Conservation (phyloP, 345 rosid species). For the Leavenworthia alabamica region DNA sequence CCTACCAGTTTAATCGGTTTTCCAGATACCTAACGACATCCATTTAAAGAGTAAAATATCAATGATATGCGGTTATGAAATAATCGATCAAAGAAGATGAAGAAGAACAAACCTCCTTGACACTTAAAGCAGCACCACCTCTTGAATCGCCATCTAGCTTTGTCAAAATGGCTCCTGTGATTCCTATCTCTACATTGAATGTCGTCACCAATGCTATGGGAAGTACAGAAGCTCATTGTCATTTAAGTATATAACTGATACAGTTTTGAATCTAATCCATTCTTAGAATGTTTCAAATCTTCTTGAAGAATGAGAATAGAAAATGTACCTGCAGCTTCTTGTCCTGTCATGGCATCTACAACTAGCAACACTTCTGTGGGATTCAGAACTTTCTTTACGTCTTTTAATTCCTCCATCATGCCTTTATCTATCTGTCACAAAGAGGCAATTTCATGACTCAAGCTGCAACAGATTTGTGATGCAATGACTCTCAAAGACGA, state of each 20-base stretch:
- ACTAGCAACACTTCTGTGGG: conserved; percentile 93
- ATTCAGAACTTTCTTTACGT: conserved; percentile 74
- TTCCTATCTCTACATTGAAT: conserved; percentile 95
- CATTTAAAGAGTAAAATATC: conserved; percentile 7
- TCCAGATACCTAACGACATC: conserved; percentile 69
- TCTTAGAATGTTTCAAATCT: not conserved
- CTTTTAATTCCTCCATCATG: conserved; percentile 98
- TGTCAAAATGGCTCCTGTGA: conserved; percentile 97
- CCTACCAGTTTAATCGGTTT: conserved; percentile 96
- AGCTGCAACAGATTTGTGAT: not conserved
- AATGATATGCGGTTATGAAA: not conserved
- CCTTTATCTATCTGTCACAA: conserved; percentile 73
- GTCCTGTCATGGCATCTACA: conserved; percentile 99
- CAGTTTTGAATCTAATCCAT: not conserved
- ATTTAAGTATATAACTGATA: not conserved
- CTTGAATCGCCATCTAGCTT: conserved; percentile 98
- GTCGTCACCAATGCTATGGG: conserved; percentile 81
- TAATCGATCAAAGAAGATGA: not conserved
- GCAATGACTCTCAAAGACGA: not conserved
- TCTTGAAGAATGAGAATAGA: not conserved
- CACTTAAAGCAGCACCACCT: conserved; percentile 99
- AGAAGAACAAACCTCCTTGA: conserved; percentile 66
- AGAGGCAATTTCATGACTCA: conserved; percentile 1
- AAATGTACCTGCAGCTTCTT: conserved; percentile 88
- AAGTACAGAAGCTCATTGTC: not conserved